phyloP scores from a whole-genome alignment of 2,329 filamentous ascomycete genomes.

The Phialemonium atrogriseum region DNA sequence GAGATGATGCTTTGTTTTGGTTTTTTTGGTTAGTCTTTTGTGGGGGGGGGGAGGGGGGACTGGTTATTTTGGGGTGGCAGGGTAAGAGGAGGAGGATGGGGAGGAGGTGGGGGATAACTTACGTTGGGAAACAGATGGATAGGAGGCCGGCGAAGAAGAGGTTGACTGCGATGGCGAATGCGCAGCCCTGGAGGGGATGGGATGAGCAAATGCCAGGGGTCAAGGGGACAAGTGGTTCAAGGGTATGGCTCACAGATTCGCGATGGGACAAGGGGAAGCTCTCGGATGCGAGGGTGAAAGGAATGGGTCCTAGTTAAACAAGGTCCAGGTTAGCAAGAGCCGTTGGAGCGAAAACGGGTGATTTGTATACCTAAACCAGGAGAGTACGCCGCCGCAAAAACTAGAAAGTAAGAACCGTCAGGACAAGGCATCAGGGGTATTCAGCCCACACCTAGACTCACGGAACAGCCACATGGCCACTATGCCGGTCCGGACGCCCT shows the following conservation, averaged over 20 bases:
- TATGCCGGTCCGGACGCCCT: no score
- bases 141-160: slow-evolving; percentile 37
- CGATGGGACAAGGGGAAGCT: slow-evolving; percentile 40
- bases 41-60: no score
- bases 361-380: slow-evolving; percentile 24
- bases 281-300: slow-evolving; percentile 41
- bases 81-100: no score
- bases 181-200: slow-evolving; percentile 31
- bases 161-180: slow-evolving; percentile 39
- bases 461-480: slow-evolving; percentile 17
- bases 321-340: not conserved
- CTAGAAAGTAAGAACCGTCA: slow-evolving; percentile 9
- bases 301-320: slow-evolving; percentile 30
- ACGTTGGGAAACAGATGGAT: slow-evolving; percentile 32
- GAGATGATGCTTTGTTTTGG: no score
- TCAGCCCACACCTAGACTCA: not conserved
- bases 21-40: no score
- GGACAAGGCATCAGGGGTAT: not conserved
- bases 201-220: no score
- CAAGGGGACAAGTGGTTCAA: no score
- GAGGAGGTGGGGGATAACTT: no score
- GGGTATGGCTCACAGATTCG: slow-evolving; percentile 32
- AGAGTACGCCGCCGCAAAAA: slow-evolving; percentile 33
- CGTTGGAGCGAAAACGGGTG: not conserved
- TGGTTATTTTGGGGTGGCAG: no score